Conservation (phyloP, 768 basidiomycete genomes). For the Chalciporus pseudorubinellus region DNA sequence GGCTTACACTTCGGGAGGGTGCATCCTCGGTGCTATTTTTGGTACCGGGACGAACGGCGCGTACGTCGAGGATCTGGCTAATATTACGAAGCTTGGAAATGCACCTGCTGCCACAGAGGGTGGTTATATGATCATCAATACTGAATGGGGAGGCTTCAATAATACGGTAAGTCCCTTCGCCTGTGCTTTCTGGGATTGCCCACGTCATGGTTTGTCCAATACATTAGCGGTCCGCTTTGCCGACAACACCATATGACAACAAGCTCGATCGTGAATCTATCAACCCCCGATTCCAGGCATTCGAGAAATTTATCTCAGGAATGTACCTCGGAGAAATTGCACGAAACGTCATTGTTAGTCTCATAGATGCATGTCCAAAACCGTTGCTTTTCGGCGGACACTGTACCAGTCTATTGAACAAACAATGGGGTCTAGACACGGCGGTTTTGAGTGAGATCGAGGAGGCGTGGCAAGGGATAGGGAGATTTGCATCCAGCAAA, state of each 20-base stretch:
- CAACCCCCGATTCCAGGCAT: slow-evolving; percentile 90
- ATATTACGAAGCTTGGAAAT: slow-evolving; percentile 80
- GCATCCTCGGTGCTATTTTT: slow-evolving; percentile 88
- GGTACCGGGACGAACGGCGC: slow-evolving; percentile 99
- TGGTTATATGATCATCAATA: slow-evolving; percentile 91
- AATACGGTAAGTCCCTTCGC: slow-evolving; percentile 63
- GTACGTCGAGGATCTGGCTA: slow-evolving; percentile 85
- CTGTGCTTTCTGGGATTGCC: background rate
- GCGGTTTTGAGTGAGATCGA: slow-evolving; percentile 87
- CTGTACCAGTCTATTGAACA: slow-evolving; percentile 70
- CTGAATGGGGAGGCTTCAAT: slow-evolving; percentile 98
- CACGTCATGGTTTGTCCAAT: slow-evolving; percentile 2
- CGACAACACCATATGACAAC: slow-evolving; percentile 88
- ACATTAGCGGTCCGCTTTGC: slow-evolving; percentile 71
- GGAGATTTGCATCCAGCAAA: slow-evolving; percentile 29
- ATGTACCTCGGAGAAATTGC: slow-evolving; percentile 98
- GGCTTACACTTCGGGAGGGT: slow-evolving; percentile 91
- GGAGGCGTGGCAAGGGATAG: slow-evolving; percentile 61
- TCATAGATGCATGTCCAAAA: slow-evolving; percentile 73
- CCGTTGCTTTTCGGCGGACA: slow-evolving; percentile 79
- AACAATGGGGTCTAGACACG: slow-evolving; percentile 93
- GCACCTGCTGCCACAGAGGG: slow-evolving; percentile 55
- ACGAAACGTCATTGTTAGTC: slow-evolving; percentile 77
- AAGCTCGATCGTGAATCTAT: slow-evolving; percentile 90
- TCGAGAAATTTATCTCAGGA: slow-evolving; percentile 98